These are phyloP conservation scores for Alternaria incomplexa DNA, from an alignment of 2,329 filamentous ascomycete species.

Conservation along the genomic window DNA sequence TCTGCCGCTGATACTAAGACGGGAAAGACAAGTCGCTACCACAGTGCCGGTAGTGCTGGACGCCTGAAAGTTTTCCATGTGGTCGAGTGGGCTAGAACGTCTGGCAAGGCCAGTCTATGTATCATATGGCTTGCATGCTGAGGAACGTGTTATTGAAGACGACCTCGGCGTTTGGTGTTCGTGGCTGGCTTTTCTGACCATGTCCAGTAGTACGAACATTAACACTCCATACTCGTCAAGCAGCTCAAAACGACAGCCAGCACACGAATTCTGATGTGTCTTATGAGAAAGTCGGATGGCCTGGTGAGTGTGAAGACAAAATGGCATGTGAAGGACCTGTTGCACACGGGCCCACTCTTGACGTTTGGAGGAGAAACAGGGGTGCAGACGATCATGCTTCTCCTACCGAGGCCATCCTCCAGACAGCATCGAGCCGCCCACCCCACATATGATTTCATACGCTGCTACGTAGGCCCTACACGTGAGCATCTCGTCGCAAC, in stretches of 20 bases:
- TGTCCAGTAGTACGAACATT: neutral
- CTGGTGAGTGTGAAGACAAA: neutral
- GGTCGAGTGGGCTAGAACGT: neutral
- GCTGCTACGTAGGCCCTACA: neutral
- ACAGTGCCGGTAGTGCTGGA: neutral
- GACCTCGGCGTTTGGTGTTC: neutral
- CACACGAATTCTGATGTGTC: neutral
- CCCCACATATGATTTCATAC: slow-evolving; percentile 12
- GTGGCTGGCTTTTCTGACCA: neutral
- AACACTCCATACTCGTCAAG: neutral
- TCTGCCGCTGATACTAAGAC: neutral
- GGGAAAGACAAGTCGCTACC: neutral
- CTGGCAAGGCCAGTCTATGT: neutral
- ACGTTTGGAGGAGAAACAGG: slow-evolving; percentile 3
- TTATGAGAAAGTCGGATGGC: neutral
- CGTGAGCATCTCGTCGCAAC: neutral
- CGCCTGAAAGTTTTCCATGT: neutral
- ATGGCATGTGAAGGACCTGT: neutral
- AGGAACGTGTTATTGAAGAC: neutral
- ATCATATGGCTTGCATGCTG: neutral
- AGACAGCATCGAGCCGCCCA: neutral
- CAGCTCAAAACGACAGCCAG: neutral
- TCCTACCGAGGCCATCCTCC: neutral
- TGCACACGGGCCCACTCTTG: slow-evolving; percentile 2
- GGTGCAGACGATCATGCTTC: slow-evolving; percentile 4